phyloP scores from a whole-genome alignment of 139 green algal species.

The Coccomyxa sp. region DNA sequence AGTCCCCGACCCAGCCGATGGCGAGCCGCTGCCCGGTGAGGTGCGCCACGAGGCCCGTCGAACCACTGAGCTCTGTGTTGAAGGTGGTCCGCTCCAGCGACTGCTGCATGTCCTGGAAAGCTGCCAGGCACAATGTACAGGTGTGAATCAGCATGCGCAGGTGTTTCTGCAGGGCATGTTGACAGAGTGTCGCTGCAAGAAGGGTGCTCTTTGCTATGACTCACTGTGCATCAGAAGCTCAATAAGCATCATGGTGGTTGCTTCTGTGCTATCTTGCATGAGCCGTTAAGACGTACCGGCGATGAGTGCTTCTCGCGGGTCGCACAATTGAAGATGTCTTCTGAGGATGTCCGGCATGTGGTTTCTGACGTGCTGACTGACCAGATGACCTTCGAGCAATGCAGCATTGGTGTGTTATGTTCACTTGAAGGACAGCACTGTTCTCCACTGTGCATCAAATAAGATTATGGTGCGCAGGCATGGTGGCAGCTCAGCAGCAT shows the following conservation, averaged over 20 bases:
- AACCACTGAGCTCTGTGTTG: background rate
- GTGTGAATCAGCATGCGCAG: background rate
- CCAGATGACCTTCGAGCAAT: background rate
- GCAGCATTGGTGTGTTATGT: background rate
- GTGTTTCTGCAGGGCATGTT: no score
- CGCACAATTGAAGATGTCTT: no score
- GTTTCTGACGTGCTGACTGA: background rate
- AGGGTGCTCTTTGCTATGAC: background rate
- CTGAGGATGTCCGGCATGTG: no score
- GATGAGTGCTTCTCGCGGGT: background rate
- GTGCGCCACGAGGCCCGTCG: background rate
- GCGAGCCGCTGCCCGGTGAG: slow-evolving; percentile 39
- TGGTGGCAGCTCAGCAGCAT: background rate
- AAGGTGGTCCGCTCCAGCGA: background rate
- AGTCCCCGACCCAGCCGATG: slow-evolving; percentile 88
- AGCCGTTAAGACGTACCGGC: slow-evolving; percentile 22
- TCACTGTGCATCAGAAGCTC: background rate
- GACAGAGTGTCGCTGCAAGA: background rate
- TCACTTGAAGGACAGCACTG: background rate
- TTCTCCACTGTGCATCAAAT: background rate
- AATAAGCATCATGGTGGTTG: background rate
- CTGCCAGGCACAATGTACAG: background rate
- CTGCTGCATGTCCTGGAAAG: background rate
- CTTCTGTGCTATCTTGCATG: slow-evolving; percentile 20
- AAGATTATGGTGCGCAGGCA: background rate